These are phyloP conservation scores for Lepidium africanum DNA, from an alignment of 345 rosid genomes.

Conservation along the genomic window DNA sequence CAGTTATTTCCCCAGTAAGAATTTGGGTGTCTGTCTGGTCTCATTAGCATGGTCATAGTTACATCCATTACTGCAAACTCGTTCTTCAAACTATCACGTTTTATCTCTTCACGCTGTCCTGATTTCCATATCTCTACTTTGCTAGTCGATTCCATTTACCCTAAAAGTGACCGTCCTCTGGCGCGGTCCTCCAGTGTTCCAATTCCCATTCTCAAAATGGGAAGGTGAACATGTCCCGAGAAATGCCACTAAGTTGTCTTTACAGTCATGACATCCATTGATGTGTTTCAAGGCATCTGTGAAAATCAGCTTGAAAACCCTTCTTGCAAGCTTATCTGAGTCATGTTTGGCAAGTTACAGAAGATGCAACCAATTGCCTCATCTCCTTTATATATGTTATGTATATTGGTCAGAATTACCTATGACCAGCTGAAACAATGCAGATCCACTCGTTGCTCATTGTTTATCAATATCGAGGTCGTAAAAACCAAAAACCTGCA, in stretches of 20 bases:
- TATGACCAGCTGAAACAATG: slow-evolving; percentile 56
- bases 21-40: slow-evolving; percentile 75
- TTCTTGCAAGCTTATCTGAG: slow-evolving; percentile 19
- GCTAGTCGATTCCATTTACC: slow-evolving; percentile 12
- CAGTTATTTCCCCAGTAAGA: slow-evolving; percentile 52
- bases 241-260: slow-evolving; percentile 29
- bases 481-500: slow-evolving; percentile 30
- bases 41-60: slow-evolving; percentile 52
- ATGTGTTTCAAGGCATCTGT: slow-evolving; percentile 41
- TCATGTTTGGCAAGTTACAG: slow-evolving; percentile 43
- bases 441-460: slow-evolving; percentile 34
- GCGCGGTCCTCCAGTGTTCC: slow-evolving; percentile 69
- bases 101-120: slow-evolving; percentile 35
- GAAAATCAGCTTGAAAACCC: slow-evolving; percentile 37
- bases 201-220: slow-evolving; percentile 64
- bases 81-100: slow-evolving; percentile 8
- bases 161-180: slow-evolving; percentile 34
- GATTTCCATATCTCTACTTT: slow-evolving; percentile 29
- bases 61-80: slow-evolving; percentile 47
- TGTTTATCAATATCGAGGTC: slow-evolving; percentile 40
- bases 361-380: slow-evolving; percentile 45
- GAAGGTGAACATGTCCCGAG: slow-evolving; percentile 68
- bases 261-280: slow-evolving; percentile 32
- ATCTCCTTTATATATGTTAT: slow-evolving; percentile 24
- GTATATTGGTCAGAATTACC: too few species aligned